Conservation (phyloP, 257 asterid species). For the Capsicum baccatum region DNA sequence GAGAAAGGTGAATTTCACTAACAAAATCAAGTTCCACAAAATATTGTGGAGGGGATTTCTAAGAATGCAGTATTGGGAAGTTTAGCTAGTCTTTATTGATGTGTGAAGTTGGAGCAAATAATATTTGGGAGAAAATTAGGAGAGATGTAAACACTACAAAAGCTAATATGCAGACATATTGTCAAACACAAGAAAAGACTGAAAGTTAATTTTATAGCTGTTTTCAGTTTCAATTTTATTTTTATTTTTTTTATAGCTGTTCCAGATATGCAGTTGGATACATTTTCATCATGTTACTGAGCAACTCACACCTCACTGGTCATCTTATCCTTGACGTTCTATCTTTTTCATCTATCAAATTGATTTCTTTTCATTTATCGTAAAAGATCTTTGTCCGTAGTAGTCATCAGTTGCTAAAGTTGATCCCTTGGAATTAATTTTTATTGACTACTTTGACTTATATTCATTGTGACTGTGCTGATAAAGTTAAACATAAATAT, state of each 20-base stretch:
- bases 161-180: no score
- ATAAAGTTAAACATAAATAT: constrained; percentile 2
- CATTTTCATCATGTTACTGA: constrained; percentile 1
- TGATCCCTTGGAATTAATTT: constrained; percentile 13
- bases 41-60: neutral
- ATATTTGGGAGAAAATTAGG: neutral
- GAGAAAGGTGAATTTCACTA: neutral
- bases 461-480: neutral
- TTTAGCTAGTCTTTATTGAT: neutral
- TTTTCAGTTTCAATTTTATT: neutral
- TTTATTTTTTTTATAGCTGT: neutral
- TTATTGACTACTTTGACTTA: neutral
- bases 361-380: neutral
- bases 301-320: neutral
- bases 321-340: constrained; percentile 14
- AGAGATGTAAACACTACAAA: neutral
- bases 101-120: neutral
- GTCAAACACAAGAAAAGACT: neutral
- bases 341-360: constrained; percentile 18
- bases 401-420: constrained; percentile 18
- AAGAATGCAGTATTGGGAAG: constrained; percentile 1
- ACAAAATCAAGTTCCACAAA: neutral
- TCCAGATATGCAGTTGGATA: neutral
- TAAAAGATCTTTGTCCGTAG: neutral
- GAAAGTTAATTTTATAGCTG: neutral